Base-by-base conservation (phyloP, 1,139 yeast species). In the Suhomyces chickasaworum region DNA sequence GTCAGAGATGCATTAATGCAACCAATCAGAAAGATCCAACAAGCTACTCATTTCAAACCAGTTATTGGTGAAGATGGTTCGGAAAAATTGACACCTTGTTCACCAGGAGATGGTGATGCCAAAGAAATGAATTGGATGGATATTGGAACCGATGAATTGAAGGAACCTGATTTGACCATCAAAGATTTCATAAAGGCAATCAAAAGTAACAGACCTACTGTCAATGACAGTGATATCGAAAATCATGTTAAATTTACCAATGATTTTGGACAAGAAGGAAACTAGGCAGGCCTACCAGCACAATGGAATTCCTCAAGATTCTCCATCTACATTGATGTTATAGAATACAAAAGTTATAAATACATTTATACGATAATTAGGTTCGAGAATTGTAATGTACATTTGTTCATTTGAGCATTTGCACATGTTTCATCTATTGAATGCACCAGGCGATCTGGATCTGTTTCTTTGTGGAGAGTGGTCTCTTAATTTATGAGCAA, bases 1-100 rank as follows among this genome's bases (percentile, higher is more conserved):
- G 99, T 95, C 6, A 83, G 96, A 58, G 99, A 95, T 66, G 98
- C 99, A 0, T 74, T 95, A 54, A 95, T 95, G 99, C 95, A 91
- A 65, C 99, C 99, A 1, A 89, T 95, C 48, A 80, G 99, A 58
- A 90, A 90, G 63, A 90, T 95, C 53, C 99, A 93, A 66, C 86
- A 83, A 58, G 98, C 99, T 0, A 95, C 99, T 0, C 99, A 95
- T 71, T 95, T 95, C 71, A 88, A 86, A 60, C 75, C 77, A 46
- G 78, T 81, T 9, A 45, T 54, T 7, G 68, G 55, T 39, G 74
- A 68, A 35, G 69, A 71, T 41, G 71, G 70, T 21, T 54, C 65
- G 43, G 63, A 79, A 17, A 77, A 81, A 62, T 77, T 82, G 43
- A 89, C 93, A 15, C 99, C 99, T 1, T 95, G 99, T 60, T 90